Conservation (phyloP, 2,329 filamentous ascomycete genomes). For the Zymoseptoria pseudotritici region DNA sequence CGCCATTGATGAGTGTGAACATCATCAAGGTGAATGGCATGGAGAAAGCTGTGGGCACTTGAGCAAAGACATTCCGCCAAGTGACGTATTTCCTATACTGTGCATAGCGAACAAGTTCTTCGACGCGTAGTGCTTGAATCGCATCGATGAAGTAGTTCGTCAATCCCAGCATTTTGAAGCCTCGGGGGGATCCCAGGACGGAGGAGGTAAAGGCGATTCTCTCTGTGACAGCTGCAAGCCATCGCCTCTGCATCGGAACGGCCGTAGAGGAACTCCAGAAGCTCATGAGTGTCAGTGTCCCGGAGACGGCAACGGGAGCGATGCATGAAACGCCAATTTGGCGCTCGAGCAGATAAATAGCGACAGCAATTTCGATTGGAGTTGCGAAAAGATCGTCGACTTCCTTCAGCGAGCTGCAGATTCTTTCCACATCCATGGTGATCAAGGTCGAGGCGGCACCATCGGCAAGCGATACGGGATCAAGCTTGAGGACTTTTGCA, state of each 20-base stretch:
- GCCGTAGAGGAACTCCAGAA: constrained; percentile 11
- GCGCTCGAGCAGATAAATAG: constrained; percentile 13
- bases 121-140: constrained; percentile 15
- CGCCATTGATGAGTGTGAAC: constrained; percentile 7
- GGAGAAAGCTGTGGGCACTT: constrained; percentile 6
- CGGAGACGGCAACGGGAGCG: constrained; percentile 11
- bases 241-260: constrained; percentile 14
- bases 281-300: constrained; percentile 8
- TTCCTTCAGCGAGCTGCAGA: constrained; percentile 9
- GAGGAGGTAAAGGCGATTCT: constrained; percentile 15
- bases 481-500: constrained; percentile 7
- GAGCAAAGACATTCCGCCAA: constrained; percentile 14
- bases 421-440: constrained; percentile 15
- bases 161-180: constrained; percentile 17
- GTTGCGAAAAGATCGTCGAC: constrained; percentile 16
- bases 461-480: constrained; percentile 9
- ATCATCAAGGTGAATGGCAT: constrained; percentile 14
- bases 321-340: constrained; percentile 16
- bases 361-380: constrained; percentile 18
- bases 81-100: constrained; percentile 14
- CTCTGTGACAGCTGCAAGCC: constrained; percentile 10
- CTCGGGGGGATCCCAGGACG: constrained; percentile 11
- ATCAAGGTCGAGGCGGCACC: constrained; percentile 14
- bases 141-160: constrained; percentile 10
- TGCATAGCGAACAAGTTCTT: constrained; percentile 12